Conservation (phyloP, 306 rosid genomes). For the Rosa lucieae region DNA sequence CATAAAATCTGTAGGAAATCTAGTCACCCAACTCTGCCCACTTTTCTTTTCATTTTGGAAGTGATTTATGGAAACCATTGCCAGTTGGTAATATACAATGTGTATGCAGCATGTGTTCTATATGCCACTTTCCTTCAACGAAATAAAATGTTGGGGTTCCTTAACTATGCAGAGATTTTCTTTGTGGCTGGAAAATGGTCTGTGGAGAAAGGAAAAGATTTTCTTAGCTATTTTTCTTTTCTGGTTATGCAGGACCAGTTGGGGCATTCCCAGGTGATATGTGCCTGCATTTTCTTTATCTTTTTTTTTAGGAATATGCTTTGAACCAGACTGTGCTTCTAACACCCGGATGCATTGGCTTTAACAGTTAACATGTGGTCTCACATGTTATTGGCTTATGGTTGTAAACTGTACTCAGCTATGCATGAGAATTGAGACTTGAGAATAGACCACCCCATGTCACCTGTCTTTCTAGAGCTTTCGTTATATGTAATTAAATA, state of each 20-base stretch:
- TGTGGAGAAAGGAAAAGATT: not conserved
- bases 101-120: not conserved
- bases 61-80: not conserved
- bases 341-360: not conserved
- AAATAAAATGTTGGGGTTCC: not conserved
- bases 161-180: not conserved
- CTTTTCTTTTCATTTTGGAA: not conserved
- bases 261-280: not conserved
- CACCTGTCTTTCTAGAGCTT: slow-evolving; percentile 15
- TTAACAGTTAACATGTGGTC: slow-evolving; percentile 5
- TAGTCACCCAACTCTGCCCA: not conserved
- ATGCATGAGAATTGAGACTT: not conserved
- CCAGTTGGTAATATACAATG: not conserved
- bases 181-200: not conserved
- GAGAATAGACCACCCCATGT: slow-evolving; percentile 4
- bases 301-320: not conserved
- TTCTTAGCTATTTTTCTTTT: not conserved
- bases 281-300: not conserved
- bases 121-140: not conserved
- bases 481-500: not conserved
- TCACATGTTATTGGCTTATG: slow-evolving; percentile 8
- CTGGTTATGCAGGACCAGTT: not conserved
- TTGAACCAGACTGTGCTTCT: not conserved
- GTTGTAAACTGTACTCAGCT: not conserved
- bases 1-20: not conserved